Evolutionary conservation across 306 rosid species (phyloP).

Genomic region (Pachyrhizus erosus): DNA sequence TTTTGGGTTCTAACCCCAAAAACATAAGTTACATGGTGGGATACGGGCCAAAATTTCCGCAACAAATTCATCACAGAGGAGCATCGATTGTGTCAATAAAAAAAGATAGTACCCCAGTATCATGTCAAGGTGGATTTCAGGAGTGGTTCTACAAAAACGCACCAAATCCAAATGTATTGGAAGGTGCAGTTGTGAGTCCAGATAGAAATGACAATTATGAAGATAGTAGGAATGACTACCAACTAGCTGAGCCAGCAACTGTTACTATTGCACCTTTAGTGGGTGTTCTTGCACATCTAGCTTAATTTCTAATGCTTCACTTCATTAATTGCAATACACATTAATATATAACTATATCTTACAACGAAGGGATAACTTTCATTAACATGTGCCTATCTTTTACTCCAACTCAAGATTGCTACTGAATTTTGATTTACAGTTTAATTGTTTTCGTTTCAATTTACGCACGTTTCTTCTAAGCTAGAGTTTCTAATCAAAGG

Average conservation of each 20-base stretch:
- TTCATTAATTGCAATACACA: background rate
- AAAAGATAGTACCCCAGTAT: slow-evolving; percentile 30
- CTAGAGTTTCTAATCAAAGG: no score
- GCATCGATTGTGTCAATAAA: slow-evolving; percentile 68
- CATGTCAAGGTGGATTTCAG: slow-evolving; percentile 54
- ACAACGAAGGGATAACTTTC: background rate
- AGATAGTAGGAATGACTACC: slow-evolving; percentile 52
- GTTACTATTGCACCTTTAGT: slow-evolving; percentile 56
- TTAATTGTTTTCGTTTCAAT: no score
- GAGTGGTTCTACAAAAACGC: slow-evolving; percentile 49
- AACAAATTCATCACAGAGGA: slow-evolving; percentile 69
- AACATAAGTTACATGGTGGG: slow-evolving; percentile 76
- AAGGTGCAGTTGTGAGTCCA: slow-evolving; percentile 65
- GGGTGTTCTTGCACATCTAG: slow-evolving; percentile 65
- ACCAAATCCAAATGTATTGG: slow-evolving; percentile 64
- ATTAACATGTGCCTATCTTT: no score
- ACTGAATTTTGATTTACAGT: no score
- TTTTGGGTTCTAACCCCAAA: slow-evolving; percentile 68
- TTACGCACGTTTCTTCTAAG: no score
- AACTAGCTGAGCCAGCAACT: slow-evolving; percentile 59
- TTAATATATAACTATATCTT: no score
- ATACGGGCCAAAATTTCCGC: slow-evolving; percentile 54
- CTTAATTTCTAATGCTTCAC: slow-evolving; percentile 26
- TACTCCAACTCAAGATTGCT: no score
- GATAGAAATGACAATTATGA: slow-evolving; percentile 43